Base-by-base conservation (phyloP, 805 yeast species). In the Metschnikowia noctiluminum region DNA sequence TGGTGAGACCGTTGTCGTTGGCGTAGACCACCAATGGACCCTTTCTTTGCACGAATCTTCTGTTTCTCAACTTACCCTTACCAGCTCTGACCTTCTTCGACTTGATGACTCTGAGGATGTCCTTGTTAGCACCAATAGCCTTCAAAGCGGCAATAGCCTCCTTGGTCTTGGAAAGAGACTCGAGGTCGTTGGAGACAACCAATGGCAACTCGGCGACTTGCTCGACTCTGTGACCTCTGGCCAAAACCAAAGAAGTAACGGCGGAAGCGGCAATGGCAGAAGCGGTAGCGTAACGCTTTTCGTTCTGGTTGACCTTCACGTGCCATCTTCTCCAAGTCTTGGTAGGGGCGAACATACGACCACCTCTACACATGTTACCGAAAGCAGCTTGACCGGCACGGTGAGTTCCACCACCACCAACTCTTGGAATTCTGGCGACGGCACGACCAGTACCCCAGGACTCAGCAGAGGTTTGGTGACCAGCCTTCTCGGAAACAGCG, bases 391-490 rank as follows among this genome's bases (percentile, higher is more conserved):
- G 99, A 78, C 99, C 99, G 62, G 98, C 82, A 82, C 99, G 91
- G 95, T 90, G 97, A 77, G 99, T 94, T 88, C 99, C 99, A 76
- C 96, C 91, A 83, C 99, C 99, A 81, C 97, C 97, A 75, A 94
- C 98, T 86, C 99, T 91, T 84, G 99, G 99, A 78, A 94, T 92
- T 85, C 99, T 92, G 81, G 99, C 98, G 73, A 94, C 97, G 80
- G 99, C 99, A 84, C 99, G 91, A 85, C 99, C 99, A 69, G 99
- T 94, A 90, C 99, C 99, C 99, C 99, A 94, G 61, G 99, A 94
- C 82, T 90, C 97, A 76, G 99, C 99, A 60, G 98, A 92, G 79
- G 97, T 91, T 83, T 94, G 98, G 86, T 89, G 96, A 82, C 99
- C 99, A 72, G 99, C 99, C 81, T 90, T 88, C 76, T 85, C 90